These are phyloP conservation scores for Penicillium parvum DNA, from an alignment of 495 filamentous ascomycete genomes.

Conservation along the genomic window DNA sequence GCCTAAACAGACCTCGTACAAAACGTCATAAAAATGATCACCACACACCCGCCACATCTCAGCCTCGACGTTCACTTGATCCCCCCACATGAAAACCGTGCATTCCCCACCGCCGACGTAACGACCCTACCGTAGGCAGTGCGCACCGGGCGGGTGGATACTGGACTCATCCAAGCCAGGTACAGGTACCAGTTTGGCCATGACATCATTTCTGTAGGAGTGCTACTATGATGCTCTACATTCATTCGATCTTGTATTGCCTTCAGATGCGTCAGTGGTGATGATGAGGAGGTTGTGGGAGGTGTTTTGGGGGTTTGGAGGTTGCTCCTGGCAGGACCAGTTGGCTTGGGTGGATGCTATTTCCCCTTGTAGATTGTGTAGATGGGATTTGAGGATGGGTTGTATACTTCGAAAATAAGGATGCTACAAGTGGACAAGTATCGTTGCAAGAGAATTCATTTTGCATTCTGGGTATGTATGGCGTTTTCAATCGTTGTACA, in stretches of 20 bases:
- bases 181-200: constrained; percentile 2
- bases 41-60: background rate
- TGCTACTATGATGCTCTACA: no score
- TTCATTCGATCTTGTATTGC: no score
- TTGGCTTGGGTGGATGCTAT: no score
- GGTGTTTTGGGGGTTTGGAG: background rate
- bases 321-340: background rate
- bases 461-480: no score
- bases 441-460: background rate
- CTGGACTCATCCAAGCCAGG: constrained; percentile 6
- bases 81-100: background rate
- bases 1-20: no score
- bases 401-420: background rate
- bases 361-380: background rate
- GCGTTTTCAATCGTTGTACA: no score
- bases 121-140: no score
- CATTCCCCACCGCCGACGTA: constrained; percentile 17
- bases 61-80: no score
- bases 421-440: background rate
- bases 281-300: no score
- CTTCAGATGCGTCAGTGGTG: no score
- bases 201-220: constrained; percentile 11
- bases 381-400: background rate
- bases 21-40: no score
- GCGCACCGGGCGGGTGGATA: no score